A percentile compares a stretch with the other conserved stretches of the same genome.
phyloP scores from a whole-genome alignment of 129 eudicot species.

The Apium graveolens region DNA sequence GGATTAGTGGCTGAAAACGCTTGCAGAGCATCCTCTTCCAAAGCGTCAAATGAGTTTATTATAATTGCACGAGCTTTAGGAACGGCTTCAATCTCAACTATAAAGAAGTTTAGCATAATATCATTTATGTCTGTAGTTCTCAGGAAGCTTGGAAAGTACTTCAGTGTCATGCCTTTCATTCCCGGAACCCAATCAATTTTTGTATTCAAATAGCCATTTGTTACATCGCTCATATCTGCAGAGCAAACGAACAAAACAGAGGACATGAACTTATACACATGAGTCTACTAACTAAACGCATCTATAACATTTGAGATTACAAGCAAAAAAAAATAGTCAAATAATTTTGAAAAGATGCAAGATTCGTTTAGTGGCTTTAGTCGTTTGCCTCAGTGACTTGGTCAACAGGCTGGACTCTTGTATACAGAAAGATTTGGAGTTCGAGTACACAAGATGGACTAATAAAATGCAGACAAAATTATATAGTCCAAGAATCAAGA shows the following conservation, averaged over 20 bases:
- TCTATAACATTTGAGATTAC: background rate
- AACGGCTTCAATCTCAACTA: constrained; percentile 9
- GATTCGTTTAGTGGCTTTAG: background rate
- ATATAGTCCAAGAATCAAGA: no score
- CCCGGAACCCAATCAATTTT: constrained; percentile 48
- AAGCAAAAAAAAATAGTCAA: background rate
- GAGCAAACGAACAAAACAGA: background rate
- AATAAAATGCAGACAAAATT: no score
- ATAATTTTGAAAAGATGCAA: background rate
- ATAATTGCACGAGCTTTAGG: constrained; percentile 32
- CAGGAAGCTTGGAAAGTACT: constrained; percentile 51
- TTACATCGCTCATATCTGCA: constrained; percentile 37
- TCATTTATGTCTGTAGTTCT: constrained; percentile 54
- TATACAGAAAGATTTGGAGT: background rate
- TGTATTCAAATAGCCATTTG: constrained; percentile 58
- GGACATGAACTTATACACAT: background rate
- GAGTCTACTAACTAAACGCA: background rate
- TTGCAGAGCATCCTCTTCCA: constrained; percentile 35
- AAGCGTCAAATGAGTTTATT: constrained; percentile 52
- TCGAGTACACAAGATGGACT: background rate
- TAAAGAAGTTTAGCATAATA: constrained; percentile 30
- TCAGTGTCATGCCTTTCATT: constrained; percentile 38
- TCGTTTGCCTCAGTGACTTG: background rate
- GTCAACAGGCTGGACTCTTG: background rate
- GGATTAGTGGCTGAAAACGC: constrained; percentile 27